These are phyloP conservation scores for Sicyos edulis DNA, from an alignment of 306 rosid species.

Conservation along the genomic window DNA sequence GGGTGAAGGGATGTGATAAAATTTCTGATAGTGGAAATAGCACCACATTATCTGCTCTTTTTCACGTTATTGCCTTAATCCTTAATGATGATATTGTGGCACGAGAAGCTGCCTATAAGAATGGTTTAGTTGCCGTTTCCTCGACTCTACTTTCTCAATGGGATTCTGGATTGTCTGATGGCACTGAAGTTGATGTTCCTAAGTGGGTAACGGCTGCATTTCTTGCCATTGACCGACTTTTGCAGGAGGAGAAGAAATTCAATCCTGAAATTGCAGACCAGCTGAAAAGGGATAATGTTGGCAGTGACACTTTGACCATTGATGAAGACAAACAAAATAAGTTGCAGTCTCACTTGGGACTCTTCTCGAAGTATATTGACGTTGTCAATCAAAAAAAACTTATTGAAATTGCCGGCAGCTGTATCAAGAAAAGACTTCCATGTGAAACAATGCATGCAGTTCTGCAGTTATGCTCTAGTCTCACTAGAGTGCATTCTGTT, in stretches of 20 bases:
- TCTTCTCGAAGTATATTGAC: slow-evolving; percentile 53
- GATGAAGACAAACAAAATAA: slow-evolving; percentile 75
- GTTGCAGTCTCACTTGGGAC: slow-evolving; percentile 68
- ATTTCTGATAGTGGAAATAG: slow-evolving; percentile 42
- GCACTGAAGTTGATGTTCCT: slow-evolving; percentile 52
- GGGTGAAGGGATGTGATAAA: slow-evolving; percentile 56
- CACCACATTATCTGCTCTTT: slow-evolving; percentile 60
- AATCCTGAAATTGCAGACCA: slow-evolving; percentile 76
- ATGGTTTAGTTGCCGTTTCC: slow-evolving; percentile 61
- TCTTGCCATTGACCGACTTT: slow-evolving; percentile 81
- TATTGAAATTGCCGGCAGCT: slow-evolving; percentile 78
- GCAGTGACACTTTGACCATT: slow-evolving; percentile 50
- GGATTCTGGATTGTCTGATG: slow-evolving; percentile 45
- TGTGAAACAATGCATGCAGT: slow-evolving; percentile 86
- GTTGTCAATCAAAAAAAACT: slow-evolving; percentile 66
- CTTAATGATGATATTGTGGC: slow-evolving; percentile 75
- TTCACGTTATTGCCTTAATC: slow-evolving; percentile 87
- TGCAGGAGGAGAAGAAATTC: slow-evolving; percentile 76
- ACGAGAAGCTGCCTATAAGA: slow-evolving; percentile 69
- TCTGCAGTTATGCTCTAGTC: slow-evolving; percentile 81
- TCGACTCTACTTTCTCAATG: slow-evolving; percentile 73
- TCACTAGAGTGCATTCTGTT: slow-evolving; percentile 71
- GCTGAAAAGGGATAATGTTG: slow-evolving; percentile 59
- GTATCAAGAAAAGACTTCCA: slow-evolving; percentile 76
- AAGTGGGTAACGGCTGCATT: slow-evolving; percentile 91